Percentiles rank a stretch among this genome's conserved stretches.
Conservation (phyloP, 768 basidiomycete genomes). For the Gloeophyllum trabeum region DNA sequence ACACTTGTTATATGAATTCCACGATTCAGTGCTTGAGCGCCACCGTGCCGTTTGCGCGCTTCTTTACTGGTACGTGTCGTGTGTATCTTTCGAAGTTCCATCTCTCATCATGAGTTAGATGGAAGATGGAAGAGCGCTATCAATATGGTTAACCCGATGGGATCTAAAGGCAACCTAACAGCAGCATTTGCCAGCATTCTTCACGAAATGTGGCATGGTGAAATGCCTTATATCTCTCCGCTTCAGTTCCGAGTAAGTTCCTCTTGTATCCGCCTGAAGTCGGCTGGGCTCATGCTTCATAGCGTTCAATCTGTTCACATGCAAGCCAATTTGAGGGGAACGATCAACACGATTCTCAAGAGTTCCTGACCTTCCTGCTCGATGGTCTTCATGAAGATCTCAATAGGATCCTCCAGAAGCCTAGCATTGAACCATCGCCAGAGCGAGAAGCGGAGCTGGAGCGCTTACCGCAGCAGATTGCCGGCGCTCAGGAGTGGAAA, state of each 20-base stretch:
- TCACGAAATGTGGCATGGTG: conserved; percentile 80
- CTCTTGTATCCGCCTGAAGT: conserved; percentile 4
- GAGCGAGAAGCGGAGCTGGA: conserved; percentile 86
- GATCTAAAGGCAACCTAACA: conserved; percentile 78
- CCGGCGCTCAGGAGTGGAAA: conserved; percentile 88
- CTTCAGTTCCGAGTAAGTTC: conserved; percentile 69
- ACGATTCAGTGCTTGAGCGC: conserved; percentile 95
- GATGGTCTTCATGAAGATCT: conserved; percentile 57
- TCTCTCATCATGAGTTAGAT: conserved; percentile 30
- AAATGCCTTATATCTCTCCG: conserved; percentile 75
- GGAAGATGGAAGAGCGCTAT: conserved; percentile 74
- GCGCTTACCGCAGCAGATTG: conserved; percentile 73
- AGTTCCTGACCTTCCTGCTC: conserved; percentile 88
- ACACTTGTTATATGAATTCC: conserved; percentile 99
- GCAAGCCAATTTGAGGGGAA: conserved; percentile 71
- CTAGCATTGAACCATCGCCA: conserved; percentile 49
- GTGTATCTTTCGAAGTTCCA: neutral
- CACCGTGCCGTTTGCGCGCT: conserved; percentile 85
- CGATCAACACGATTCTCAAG: conserved; percentile 96
- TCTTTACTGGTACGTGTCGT: conserved; percentile 69
- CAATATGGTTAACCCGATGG: conserved; percentile 78
- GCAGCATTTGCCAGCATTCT: conserved; percentile 76
- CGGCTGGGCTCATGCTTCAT: conserved; percentile 12
- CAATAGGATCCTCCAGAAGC: conserved; percentile 77
- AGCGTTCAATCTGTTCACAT: conserved; percentile 50